Percentiles rank a stretch among this genome's conserved stretches.
Conservation (phyloP, 192 early-diverging fungal genomes). For the Anaeromyces robustus region DNA sequence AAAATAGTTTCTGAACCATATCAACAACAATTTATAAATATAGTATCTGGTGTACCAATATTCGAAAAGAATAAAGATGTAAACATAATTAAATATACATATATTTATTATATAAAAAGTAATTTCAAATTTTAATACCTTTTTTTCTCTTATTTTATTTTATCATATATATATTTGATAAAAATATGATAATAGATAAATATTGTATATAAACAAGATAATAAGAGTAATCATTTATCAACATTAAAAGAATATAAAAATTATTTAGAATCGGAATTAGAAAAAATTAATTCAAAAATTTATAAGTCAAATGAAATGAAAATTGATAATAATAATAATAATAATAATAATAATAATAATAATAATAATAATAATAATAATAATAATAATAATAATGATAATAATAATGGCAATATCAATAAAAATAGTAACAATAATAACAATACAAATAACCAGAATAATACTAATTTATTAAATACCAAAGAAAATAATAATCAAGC, state of each 20-base stretch:
- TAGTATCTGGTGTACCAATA: background rate
- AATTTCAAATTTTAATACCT: too few species aligned
- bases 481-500: background rate
- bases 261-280: background rate
- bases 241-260: background rate
- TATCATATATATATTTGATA: too few species aligned
- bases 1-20: background rate
- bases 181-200: background rate
- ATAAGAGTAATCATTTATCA: background rate
- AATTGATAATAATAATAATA: background rate
- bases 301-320: background rate
- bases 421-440: too few species aligned
- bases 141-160: too few species aligned
- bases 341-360: background rate
- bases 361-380: too few species aligned
- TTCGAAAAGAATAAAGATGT: background rate
- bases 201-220: background rate
- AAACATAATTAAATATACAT: background rate
- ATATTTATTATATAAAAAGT: too few species aligned
- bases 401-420: too few species aligned
- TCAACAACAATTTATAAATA: background rate
- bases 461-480: background rate
- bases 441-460: background rate
- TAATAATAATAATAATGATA: too few species aligned
- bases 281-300: background rate